Evolutionary conservation across 306 rosid genomes (phyloP).

Genomic region (Inga laurina): DNA sequence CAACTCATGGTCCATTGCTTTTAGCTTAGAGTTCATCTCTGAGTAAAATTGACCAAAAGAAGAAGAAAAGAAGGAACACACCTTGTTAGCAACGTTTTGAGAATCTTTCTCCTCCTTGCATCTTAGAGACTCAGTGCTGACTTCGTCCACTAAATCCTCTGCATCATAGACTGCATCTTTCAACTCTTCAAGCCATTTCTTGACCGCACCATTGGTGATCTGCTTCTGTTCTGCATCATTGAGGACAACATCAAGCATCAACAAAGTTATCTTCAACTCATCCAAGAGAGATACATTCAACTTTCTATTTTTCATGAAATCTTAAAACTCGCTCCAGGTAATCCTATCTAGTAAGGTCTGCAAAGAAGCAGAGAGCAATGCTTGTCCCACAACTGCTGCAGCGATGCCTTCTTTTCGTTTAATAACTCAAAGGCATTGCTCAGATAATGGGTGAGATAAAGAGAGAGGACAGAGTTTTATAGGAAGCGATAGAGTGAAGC

Average conservation of each 20-base stretch:
- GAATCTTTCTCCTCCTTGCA: neutral
- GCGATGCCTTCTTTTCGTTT: neutral
- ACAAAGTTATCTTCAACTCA: slow-evolving; percentile 22
- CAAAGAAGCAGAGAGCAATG: slow-evolving; percentile 15
- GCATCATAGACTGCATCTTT: slow-evolving; percentile 22
- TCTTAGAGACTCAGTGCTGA: slow-evolving; percentile 7
- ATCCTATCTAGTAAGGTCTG: neutral
- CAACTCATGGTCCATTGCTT: slow-evolving; percentile 8
- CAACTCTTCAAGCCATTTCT: slow-evolving; percentile 32
- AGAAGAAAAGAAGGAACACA: slow-evolving; percentile 18
- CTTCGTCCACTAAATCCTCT: slow-evolving; percentile 17
- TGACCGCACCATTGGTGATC: neutral
- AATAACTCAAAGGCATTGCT: neutral
- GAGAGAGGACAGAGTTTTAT: neutral
- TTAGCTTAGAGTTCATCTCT: slow-evolving; percentile 36
- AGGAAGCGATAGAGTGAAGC: neutral
- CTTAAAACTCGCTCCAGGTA: slow-evolving; percentile 3
- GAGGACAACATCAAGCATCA: slow-evolving; percentile 20
- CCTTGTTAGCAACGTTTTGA: slow-evolving; percentile 11
- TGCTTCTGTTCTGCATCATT: slow-evolving; percentile 33
- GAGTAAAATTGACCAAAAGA: slow-evolving; percentile 24
- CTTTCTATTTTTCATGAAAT: slow-evolving; percentile 11
- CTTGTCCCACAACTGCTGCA: neutral
- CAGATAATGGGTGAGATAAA: neutral
- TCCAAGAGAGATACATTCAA: slow-evolving; percentile 1